Percentiles rank a stretch among this genome's conserved stretches.
phyloP scores from a whole-genome alignment of 345 rosid genomes.

The Boechera retrofracta region DNA sequence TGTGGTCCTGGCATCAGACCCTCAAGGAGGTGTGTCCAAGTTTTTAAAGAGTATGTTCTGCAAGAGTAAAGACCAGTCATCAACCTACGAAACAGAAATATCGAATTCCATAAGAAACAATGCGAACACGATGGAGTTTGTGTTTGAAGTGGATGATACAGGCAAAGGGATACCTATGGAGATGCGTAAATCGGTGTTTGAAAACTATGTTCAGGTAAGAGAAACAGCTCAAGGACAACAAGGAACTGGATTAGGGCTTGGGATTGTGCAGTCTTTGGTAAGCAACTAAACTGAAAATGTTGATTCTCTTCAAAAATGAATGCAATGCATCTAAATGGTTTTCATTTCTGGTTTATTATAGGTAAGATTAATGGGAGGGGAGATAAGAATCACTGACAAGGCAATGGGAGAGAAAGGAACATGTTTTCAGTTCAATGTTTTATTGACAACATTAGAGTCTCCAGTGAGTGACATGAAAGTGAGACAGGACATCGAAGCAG shows the following conservation, averaged over 20 bases:
- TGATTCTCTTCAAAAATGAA: conserved; percentile 16
- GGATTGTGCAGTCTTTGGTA: conserved; percentile 90
- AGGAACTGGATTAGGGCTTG: conserved; percentile 90
- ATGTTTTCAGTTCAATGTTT: conserved; percentile 76
- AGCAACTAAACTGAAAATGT: neutral
- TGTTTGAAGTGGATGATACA: conserved; percentile 83
- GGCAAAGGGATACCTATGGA: conserved; percentile 85
- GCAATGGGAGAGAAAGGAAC: conserved; percentile 65
- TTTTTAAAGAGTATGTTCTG: conserved; percentile 34
- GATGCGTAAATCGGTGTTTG: conserved; percentile 66
- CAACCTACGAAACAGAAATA: conserved; percentile 14
- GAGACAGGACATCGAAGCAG: conserved; percentile 42
- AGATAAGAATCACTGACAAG: conserved; percentile 68
- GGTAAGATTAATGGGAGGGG: conserved; percentile 92
- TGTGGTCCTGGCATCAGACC: conserved; percentile 41
- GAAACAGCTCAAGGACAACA: conserved; percentile 63
- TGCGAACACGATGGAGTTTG: conserved; percentile 53
- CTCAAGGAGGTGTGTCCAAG: conserved; percentile 31
- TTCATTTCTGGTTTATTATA: conserved; percentile 23
- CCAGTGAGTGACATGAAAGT: conserved; percentile 10
- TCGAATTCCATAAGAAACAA: conserved; percentile 33
- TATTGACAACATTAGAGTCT: conserved; percentile 44
- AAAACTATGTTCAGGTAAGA: conserved; percentile 78
- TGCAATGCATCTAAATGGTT: neutral
- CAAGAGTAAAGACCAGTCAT: conserved; percentile 38